Evolutionary conservation across 1,284 basidiomycete genomes (phyloP).

Genomic region (Ganoderma sinense): DNA sequence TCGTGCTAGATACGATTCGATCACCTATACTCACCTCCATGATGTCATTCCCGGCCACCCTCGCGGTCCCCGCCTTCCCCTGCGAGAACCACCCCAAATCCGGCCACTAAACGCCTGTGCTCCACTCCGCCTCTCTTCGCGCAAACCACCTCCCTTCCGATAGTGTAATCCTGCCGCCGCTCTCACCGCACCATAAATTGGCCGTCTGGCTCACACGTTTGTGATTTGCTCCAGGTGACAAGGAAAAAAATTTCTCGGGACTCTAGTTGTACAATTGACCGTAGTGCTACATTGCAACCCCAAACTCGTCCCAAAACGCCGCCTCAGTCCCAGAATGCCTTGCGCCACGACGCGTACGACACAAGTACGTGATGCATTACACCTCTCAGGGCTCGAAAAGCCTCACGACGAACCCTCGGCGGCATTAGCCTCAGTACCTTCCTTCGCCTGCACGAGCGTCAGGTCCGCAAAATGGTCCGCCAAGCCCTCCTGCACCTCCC

Average conservation of each 20-base stretch:
- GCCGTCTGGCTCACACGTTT: not conserved
- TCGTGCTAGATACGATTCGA: slow-evolving; percentile 22
- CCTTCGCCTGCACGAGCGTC: slow-evolving; percentile 5
- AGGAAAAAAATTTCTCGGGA: not conserved
- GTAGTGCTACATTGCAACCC: not conserved
- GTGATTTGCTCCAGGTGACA: not conserved
- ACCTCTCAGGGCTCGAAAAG: not conserved
- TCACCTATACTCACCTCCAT: slow-evolving; percentile 28
- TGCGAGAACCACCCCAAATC: not conserved
- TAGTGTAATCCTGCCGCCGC: not conserved
- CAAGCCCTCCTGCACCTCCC: slow-evolving; percentile 36
- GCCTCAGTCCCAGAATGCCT: not conserved
- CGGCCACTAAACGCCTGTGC: slow-evolving; percentile 11
- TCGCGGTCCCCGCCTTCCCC: slow-evolving; percentile 25
- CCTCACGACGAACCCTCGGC: not conserved
- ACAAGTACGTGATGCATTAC: slow-evolving; percentile 2
- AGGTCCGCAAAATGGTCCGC: slow-evolving; percentile 39
- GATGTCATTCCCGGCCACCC: slow-evolving; percentile 24
- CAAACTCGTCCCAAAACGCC: not conserved
- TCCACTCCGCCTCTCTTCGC: not conserved
- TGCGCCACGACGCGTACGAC: not conserved
- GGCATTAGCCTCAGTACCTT: not conserved
- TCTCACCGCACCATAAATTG: not conserved
- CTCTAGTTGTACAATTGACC: not conserved
- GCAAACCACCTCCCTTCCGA: not conserved